These are phyloP conservation scores for Chamaenerion angustifolium DNA, from an alignment of 345 rosid genomes.

Conservation along the genomic window DNA sequence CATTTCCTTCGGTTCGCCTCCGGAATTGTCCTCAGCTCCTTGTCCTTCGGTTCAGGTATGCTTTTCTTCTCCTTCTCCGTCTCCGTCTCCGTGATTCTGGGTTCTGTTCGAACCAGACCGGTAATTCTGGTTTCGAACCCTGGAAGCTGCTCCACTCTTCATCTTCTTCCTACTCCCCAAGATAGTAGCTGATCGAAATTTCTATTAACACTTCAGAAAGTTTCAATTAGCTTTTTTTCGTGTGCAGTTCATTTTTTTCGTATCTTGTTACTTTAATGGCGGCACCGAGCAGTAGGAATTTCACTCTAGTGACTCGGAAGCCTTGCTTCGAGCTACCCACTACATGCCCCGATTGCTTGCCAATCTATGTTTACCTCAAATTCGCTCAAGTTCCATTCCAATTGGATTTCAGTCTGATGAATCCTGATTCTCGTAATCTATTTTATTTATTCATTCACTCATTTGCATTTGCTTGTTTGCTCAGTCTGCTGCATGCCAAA, in stretches of 20 bases:
- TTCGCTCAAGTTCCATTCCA: constrained; percentile 51
- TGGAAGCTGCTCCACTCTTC: too few species aligned
- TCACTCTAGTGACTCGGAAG: constrained; percentile 50
- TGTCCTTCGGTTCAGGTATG: too few species aligned
- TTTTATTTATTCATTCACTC: background rate
- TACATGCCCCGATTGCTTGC: constrained; percentile 81
- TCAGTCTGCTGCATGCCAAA: background rate
- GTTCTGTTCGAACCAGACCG: too few species aligned
- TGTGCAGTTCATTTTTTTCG: background rate
- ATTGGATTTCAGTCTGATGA: constrained; percentile 45
- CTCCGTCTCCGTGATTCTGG: too few species aligned
- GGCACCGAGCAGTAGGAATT: constrained; percentile 17
- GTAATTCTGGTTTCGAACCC: too few species aligned
- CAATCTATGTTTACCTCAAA: constrained; percentile 73
- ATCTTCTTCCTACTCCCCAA: too few species aligned
- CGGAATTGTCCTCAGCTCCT: too few species aligned
- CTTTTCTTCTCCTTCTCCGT: too few species aligned
- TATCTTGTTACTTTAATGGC: constrained; percentile 8
- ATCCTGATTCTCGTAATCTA: constrained; percentile 73
- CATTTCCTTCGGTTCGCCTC: too few species aligned
- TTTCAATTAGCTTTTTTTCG: background rate
- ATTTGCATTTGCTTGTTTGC: too few species aligned
- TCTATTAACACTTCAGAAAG: background rate
- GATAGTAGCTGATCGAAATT: too few species aligned
- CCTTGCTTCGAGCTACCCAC: constrained; percentile 75